Evolutionary conservation across 2,329 filamentous ascomycete species (phyloP), one percentile per base, ranked within the genome.

Genomic region (Aspergillus sp.): DNA sequence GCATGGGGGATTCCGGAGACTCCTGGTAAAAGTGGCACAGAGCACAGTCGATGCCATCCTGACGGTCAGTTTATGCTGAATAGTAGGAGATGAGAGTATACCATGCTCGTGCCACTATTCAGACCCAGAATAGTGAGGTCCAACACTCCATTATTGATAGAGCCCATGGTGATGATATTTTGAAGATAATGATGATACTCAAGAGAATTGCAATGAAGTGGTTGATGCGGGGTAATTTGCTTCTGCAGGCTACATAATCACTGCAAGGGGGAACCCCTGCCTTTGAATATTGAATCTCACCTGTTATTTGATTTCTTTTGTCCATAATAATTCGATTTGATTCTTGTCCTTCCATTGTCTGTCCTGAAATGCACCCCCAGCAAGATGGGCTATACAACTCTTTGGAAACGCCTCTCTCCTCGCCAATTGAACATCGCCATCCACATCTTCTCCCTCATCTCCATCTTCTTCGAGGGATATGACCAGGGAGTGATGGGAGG

Each of bases 21-120:
- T 70, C 69, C 54, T 82, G 79, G 37, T 65, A 65, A 57, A 81
- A 82, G 40, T 65, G 75, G 52, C 78, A 80, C 7, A 81, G 66
- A 2, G 76, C 78, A 51, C 77, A 81, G 57, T 81, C 76, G 36
- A 83, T 79, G 27, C 75, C 73, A 54, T 78, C 76, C 60, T 62
- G 30, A 9, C 40, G 34, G 4, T 8, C 37, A 19, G 19, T 19
- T 19, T 19, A 19, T 19, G 19, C 19, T 4, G 2, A 4, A 19
- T 19, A 19, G 4, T 2, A 19, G 19, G 19, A 19, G 19, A 4
- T 2, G 19, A 19, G 19, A 19, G 19, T 19, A 19, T 19, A 61
- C 60, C 76, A 81, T 75, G 0, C 71, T 73, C 4, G 74, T 77
- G 27, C 75, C 75, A 42, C 68, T 72, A 58, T 77, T 79, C 51